Percentiles rank a stretch among this genome's conserved stretches.
These are phyloP conservation scores for Salix suchowensis DNA, from an alignment of 345 rosid species.

Conservation along the genomic window DNA sequence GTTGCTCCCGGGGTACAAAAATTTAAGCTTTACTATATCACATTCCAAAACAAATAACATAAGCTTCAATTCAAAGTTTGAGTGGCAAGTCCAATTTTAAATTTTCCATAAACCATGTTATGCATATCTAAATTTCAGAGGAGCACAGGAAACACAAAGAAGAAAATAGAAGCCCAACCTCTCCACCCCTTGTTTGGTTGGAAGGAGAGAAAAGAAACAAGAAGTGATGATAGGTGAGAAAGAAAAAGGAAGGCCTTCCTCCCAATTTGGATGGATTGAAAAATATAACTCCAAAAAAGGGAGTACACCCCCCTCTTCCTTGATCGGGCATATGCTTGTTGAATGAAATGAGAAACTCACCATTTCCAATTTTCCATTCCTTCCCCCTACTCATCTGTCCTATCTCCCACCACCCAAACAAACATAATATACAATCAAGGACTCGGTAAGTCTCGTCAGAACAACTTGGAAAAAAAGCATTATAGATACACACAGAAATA, in stretches of 20 bases:
- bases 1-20: neutral
- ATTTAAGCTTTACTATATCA: neutral
- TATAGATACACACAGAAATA: neutral
- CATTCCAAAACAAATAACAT: neutral
- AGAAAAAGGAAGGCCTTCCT: neutral
- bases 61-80: neutral
- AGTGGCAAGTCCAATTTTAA: neutral
- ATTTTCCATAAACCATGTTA: neutral
- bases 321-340: neutral
- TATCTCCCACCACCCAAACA: neutral
- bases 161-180: neutral
- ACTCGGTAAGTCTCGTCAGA: no score
- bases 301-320: neutral
- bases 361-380: neutral
- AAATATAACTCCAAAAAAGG: neutral
- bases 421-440: neutral
- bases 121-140: neutral
- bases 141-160: neutral
- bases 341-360: neutral
- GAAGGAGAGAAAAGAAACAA: neutral
- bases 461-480: no score
- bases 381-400: neutral
- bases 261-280: neutral
- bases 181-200: neutral
- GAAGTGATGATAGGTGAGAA: neutral